phyloP scores from a whole-genome alignment of 805 yeast species.

The Kazachstania bromeliacearum region DNA sequence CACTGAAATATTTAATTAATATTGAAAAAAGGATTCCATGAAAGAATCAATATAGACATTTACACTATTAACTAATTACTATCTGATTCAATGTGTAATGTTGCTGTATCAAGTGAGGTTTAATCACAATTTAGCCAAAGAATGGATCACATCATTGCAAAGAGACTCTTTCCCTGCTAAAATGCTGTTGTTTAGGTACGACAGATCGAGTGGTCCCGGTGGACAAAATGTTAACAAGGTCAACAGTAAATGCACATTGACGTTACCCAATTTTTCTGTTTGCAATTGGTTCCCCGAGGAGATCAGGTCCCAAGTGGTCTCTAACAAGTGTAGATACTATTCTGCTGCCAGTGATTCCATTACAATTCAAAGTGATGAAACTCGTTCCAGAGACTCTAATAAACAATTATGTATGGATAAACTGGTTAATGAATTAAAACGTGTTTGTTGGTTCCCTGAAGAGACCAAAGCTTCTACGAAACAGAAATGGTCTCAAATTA shows the following conservation, averaged over 20 bases:
- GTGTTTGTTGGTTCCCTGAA: slow-evolving; percentile 36
- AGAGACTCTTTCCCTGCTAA: slow-evolving; percentile 23
- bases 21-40: too few relatives aligned
- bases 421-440: slow-evolving; percentile 43
- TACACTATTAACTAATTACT: too few relatives aligned
- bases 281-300: slow-evolving; percentile 54
- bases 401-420: slow-evolving; percentile 50
- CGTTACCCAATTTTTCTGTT: slow-evolving; percentile 37
- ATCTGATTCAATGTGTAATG: background rate
- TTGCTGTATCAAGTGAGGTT: background rate
- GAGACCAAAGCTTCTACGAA: slow-evolving; percentile 40
- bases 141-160: slow-evolving; percentile 38
- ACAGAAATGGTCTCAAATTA: slow-evolving; percentile 41
- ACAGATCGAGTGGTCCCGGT: slow-evolving; percentile 72
- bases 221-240: slow-evolving; percentile 81
- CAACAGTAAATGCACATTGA: slow-evolving; percentile 50
- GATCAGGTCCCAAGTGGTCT: slow-evolving; percentile 33
- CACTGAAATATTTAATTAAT: too few relatives aligned
- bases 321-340: slow-evolving; percentile 40
- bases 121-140: slow-evolving; percentile 8
- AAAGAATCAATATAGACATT: too few relatives aligned
- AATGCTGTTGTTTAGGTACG: slow-evolving; percentile 18
- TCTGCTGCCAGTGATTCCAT: slow-evolving; percentile 45
- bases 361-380: slow-evolving; percentile 49
- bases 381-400: slow-evolving; percentile 52